Evolutionary conservation across 495 filamentous ascomycete genomes (phyloP).

Genomic region (Penicillium dipodomyicola): DNA sequence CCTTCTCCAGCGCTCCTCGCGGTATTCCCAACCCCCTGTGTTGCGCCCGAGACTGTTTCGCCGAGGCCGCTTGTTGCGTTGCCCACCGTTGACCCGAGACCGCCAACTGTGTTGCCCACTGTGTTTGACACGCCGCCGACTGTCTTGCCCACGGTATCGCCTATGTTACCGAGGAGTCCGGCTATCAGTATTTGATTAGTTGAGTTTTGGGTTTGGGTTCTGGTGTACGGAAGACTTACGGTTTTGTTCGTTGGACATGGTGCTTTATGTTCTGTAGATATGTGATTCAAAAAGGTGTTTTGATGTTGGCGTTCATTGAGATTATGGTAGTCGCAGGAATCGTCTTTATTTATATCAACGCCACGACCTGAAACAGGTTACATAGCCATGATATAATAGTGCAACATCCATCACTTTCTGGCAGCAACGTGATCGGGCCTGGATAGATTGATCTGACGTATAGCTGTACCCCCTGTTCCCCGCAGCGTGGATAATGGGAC

Average conservation of each 20-base stretch:
- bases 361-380: conserved; percentile 15
- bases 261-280: not conserved
- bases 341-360: conserved; percentile 3
- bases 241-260: conserved; percentile 7
- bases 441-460: conserved; percentile 8
- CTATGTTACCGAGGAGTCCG: conserved; percentile 34
- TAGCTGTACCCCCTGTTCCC: not conserved
- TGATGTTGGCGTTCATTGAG: too few relatives aligned
- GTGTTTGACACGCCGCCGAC: conserved; percentile 39
- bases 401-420: conserved; percentile 16
- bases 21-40: conserved; percentile 36
- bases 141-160: conserved; percentile 39
- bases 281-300: too few relatives aligned
- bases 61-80: conserved; percentile 34
- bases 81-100: conserved; percentile 38
- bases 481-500: not conserved
- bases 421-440: not conserved
- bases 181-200: conserved; percentile 5
- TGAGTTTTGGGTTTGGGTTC: not conserved
- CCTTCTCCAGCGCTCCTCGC: conserved; percentile 27
- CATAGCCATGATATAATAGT: conserved; percentile 30
- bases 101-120: conserved; percentile 31
- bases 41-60: conserved; percentile 32
- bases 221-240: not conserved
- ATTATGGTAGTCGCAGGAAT: not conserved